Percentiles rank a stretch among this genome's conserved stretches.
These are phyloP conservation scores for Penicillium atrosanguineum DNA, from an alignment of 495 filamentous ascomycete genomes.

Conservation along the genomic window DNA sequence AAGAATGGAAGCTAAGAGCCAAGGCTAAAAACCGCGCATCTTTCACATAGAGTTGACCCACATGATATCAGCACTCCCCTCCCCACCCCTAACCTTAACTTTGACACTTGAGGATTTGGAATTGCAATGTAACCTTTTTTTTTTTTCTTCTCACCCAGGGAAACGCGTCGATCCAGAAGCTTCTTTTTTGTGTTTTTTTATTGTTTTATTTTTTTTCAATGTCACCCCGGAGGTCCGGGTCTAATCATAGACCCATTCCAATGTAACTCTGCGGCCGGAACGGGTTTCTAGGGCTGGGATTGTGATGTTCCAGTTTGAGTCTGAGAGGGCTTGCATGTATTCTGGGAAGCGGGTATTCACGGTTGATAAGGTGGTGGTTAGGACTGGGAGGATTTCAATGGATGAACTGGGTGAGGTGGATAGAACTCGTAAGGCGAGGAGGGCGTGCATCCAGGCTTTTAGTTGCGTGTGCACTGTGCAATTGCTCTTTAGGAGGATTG, in stretches of 20 bases:
- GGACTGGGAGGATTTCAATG: background rate
- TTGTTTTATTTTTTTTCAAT: background rate
- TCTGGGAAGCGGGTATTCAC: background rate
- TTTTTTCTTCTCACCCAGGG: background rate
- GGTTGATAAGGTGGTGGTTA: background rate
- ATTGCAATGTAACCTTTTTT: background rate
- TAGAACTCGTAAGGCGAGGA: conserved; percentile 49
- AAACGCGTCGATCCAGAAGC: background rate
- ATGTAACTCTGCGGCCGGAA: background rate
- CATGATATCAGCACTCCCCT: background rate
- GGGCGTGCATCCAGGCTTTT: conserved; percentile 73
- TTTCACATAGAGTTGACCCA: background rate
- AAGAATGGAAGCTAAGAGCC: background rate
- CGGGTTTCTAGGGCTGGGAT: conserved; percentile 51
- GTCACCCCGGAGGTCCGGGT: background rate
- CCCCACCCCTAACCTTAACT: background rate
- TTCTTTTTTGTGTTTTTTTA: background rate
- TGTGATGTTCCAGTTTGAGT: conserved; percentile 60
- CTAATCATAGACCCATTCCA: background rate
- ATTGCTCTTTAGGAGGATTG: conserved; percentile 64
- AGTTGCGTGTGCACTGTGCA: conserved; percentile 51
- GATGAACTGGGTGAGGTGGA: background rate
- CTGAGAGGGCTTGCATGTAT: background rate
- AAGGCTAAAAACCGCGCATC: too few species aligned
- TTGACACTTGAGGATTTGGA: too few species aligned